These are phyloP conservation scores for Hyphopichia wangnamkhiaoensis DNA, from an alignment of 1,139 yeast genomes.

Conservation along the genomic window DNA sequence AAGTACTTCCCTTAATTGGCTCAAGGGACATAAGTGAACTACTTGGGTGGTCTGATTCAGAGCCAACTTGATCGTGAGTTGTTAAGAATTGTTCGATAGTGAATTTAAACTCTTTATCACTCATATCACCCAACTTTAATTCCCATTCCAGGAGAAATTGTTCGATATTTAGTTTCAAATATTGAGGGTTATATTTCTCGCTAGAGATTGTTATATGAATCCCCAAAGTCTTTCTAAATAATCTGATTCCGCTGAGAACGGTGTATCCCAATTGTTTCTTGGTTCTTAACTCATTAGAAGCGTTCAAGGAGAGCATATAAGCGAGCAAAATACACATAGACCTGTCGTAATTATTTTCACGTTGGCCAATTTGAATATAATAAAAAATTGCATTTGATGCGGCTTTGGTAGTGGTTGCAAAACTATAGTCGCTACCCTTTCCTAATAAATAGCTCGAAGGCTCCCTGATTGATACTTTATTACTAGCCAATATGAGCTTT, in stretches of 20 bases:
- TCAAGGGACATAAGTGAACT: constrained; percentile 21
- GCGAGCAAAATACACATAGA: constrained; percentile 47
- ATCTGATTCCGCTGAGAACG: constrained; percentile 54
- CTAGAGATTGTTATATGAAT: constrained; percentile 56
- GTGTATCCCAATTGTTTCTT: constrained; percentile 48
- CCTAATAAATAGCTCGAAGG: constrained; percentile 38
- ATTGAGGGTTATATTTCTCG: constrained; percentile 33
- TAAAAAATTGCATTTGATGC: constrained; percentile 50
- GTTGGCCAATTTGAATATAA: constrained; percentile 56
- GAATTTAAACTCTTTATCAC: constrained; percentile 31
- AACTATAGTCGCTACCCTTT: constrained; percentile 33
- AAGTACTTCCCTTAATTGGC: constrained; percentile 27
- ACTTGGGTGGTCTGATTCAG: constrained; percentile 15
- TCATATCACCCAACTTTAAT: constrained; percentile 18
- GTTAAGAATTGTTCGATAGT: constrained; percentile 36
- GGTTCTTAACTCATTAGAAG: constrained; percentile 49
- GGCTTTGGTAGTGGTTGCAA: constrained; percentile 39
- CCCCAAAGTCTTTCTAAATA: constrained; percentile 55
- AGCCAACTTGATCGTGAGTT: constrained; percentile 12
- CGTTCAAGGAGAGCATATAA: constrained; percentile 39
- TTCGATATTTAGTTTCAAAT: constrained; percentile 45
- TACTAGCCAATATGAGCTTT: constrained; percentile 1
- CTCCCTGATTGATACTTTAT: constrained; percentile 8
- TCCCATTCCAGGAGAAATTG: constrained; percentile 44
- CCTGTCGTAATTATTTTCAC: constrained; percentile 31